These are phyloP conservation scores for Oryza meyeriana DNA, from an alignment of 176 grass and related monocot genomes.

Conservation along the genomic window DNA sequence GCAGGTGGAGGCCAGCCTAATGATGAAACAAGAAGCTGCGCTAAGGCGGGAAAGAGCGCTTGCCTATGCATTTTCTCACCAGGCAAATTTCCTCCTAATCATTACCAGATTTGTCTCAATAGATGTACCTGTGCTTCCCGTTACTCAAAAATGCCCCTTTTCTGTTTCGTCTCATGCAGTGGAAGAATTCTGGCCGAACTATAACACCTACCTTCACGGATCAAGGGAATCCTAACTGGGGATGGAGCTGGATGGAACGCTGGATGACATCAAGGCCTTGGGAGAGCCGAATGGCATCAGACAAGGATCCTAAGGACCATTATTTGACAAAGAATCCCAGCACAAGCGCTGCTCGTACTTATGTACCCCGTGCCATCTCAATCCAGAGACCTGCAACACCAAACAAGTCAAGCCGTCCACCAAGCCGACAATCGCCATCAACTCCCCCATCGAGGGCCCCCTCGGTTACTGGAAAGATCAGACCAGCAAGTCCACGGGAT, in stretches of 20 bases:
- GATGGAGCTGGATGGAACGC: slow-evolving; percentile 97
- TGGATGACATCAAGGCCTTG: slow-evolving; percentile 85
- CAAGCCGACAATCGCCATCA: slow-evolving; percentile 59
- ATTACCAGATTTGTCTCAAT: background rate
- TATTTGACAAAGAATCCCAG: slow-evolving; percentile 24
- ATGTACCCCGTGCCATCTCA: slow-evolving; percentile 30
- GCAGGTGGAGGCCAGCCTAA: slow-evolving; percentile 56
- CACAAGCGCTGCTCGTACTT: background rate
- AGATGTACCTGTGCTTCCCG: background rate
- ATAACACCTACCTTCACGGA: slow-evolving; percentile 64
- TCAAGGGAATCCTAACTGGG: slow-evolving; percentile 86
- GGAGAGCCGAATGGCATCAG: slow-evolving; percentile 43
- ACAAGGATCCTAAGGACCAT: slow-evolving; percentile 50
- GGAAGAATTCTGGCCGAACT: slow-evolving; percentile 64
- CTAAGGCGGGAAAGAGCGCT: slow-evolving; percentile 83
- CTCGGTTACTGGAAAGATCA: slow-evolving; percentile 43
- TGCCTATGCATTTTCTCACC: slow-evolving; percentile 98
- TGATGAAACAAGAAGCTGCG: slow-evolving; percentile 82
- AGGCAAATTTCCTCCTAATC: slow-evolving; percentile 42
- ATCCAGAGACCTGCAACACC: slow-evolving; percentile 46
- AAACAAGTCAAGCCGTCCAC: slow-evolving; percentile 57
- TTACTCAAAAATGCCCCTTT: background rate
- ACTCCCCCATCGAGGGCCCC: slow-evolving; percentile 60
- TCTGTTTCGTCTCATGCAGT: slow-evolving; percentile 45
- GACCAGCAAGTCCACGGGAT: slow-evolving; percentile 63